A percentile compares a stretch with the other conserved stretches of the same genome.
phyloP scores from a whole-genome alignment of 108 stramenopile genomes.

The Nitzschia putrida region DNA sequence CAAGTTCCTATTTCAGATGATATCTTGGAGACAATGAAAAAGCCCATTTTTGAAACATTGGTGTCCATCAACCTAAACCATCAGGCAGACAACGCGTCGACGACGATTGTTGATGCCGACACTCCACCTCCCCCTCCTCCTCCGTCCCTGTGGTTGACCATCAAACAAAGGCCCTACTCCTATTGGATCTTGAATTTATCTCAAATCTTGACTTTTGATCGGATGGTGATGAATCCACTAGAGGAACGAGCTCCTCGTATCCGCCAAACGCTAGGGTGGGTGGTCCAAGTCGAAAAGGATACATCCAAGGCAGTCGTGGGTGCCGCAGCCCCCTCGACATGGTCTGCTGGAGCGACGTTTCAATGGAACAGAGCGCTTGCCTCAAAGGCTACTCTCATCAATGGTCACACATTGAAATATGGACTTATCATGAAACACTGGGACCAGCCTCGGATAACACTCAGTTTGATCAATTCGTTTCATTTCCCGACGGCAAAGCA shows the following conservation, averaged over 20 bases:
- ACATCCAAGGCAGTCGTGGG: neutral
- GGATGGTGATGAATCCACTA: slow-evolving; percentile 27
- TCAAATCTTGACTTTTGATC: slow-evolving; percentile 41
- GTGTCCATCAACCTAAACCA: neutral
- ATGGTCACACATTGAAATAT: slow-evolving; percentile 24
- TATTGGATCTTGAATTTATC: slow-evolving; percentile 28
- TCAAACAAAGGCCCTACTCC: slow-evolving; percentile 25
- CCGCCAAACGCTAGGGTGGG: slow-evolving; percentile 37
- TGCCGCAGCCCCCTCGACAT: slow-evolving; percentile 3
- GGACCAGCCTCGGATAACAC: slow-evolving; percentile 24
- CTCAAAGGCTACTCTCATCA: slow-evolving; percentile 13
- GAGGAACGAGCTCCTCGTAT: slow-evolving; percentile 38
- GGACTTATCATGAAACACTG: slow-evolving; percentile 32
- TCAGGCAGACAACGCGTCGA: neutral
- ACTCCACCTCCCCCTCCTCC: neutral
- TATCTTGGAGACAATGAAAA: neutral
- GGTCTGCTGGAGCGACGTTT: slow-evolving; percentile 25
- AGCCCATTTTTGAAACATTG: slow-evolving; percentile 2
- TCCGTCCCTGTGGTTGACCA: slow-evolving; percentile 34
- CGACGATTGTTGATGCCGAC: neutral
- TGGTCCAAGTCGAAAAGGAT: slow-evolving; percentile 31
- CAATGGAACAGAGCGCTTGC: slow-evolving; percentile 35
- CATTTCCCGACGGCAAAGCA: slow-evolving; percentile 11
- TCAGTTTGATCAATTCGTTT: slow-evolving; percentile 25
- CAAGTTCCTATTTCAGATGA: slow-evolving; percentile 4